These are phyloP conservation scores for Candida maltosa DNA, from an alignment of 805 yeast genomes.

Conservation along the genomic window DNA sequence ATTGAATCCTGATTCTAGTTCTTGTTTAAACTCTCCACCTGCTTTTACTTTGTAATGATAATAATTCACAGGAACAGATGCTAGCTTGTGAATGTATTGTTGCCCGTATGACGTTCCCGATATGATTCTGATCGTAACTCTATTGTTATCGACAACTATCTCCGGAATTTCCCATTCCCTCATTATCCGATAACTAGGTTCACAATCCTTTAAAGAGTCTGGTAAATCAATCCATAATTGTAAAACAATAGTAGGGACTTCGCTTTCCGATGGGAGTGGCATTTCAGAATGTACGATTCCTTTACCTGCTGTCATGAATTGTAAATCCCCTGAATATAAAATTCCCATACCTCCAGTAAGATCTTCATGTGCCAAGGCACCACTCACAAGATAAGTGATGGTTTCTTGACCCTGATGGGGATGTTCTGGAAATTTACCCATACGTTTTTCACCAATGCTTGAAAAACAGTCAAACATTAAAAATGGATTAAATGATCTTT, in stretches of 20 bases:
- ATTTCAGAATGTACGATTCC: slow-evolving; percentile 87
- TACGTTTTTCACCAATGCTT: slow-evolving; percentile 56
- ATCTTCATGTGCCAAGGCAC: slow-evolving; percentile 50
- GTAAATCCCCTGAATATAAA: slow-evolving; percentile 77
- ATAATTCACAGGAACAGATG: slow-evolving; percentile 77
- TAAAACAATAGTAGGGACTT: slow-evolving; percentile 56
- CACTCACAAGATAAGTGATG: slow-evolving; percentile 28
- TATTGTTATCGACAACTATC: slow-evolving; percentile 58
- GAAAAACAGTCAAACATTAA: slow-evolving; percentile 75
- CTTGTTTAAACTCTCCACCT: slow-evolving; percentile 62
- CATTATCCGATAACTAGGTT: slow-evolving; percentile 79
- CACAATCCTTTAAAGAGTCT: slow-evolving; percentile 52
- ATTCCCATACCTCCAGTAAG: slow-evolving; percentile 83
- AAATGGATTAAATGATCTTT: slow-evolving; percentile 79
- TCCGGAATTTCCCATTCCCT: slow-evolving; percentile 68
- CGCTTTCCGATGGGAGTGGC: slow-evolving; percentile 59
- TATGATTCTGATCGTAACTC: slow-evolving; percentile 66
- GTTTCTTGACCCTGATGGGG: slow-evolving; percentile 41
- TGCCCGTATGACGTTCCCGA: slow-evolving; percentile 76
- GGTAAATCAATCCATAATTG: slow-evolving; percentile 91
- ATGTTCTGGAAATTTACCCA: slow-evolving; percentile 53
- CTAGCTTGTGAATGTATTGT: slow-evolving; percentile 69
- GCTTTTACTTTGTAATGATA: slow-evolving; percentile 65
- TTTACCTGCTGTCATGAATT: slow-evolving; percentile 90
- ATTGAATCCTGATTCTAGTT: slow-evolving; percentile 58